phyloP scores from a whole-genome alignment of 306 rosid genomes.

The Begonia masoniana region DNA sequence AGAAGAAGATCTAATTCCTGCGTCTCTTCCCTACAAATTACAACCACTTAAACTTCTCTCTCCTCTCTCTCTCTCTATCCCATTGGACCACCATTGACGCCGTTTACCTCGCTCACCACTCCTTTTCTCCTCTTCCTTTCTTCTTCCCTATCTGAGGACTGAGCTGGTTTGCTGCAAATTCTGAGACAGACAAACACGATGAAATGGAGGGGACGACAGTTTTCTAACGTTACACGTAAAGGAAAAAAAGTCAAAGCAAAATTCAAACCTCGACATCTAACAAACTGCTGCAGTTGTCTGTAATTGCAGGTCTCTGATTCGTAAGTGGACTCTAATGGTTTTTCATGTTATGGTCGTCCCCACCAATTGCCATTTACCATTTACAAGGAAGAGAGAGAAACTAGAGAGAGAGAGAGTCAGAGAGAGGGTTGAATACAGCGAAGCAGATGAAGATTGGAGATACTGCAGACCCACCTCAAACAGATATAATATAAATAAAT shows the following conservation, averaged over 20 bases:
- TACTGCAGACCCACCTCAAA: slow-evolving; percentile 31
- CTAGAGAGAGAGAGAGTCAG: background rate
- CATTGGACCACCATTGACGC: background rate
- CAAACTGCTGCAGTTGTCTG: background rate
- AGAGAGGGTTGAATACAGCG: slow-evolving; percentile 37
- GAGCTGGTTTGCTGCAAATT: no score
- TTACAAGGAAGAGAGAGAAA: background rate
- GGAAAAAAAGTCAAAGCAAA: background rate
- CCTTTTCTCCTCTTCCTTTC: background rate
- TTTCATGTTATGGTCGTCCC: background rate
- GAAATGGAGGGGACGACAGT: no score
- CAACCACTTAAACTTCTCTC: background rate
- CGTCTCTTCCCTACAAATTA: background rate
- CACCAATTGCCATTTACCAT: background rate
- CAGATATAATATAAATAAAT: slow-evolving; percentile 3
- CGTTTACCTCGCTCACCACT: background rate
- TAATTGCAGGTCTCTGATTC: background rate
- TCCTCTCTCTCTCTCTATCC: background rate
- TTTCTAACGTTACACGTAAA: background rate
- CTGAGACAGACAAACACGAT: no score
- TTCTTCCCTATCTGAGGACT: background rate
- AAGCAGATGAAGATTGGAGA: slow-evolving; percentile 25
- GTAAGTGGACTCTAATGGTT: background rate
- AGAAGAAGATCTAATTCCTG: background rate
- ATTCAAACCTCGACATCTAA: background rate